These are phyloP conservation scores for Psidium friedrichsthalianum DNA, from an alignment of 345 rosid genomes.

Conservation along the genomic window DNA sequence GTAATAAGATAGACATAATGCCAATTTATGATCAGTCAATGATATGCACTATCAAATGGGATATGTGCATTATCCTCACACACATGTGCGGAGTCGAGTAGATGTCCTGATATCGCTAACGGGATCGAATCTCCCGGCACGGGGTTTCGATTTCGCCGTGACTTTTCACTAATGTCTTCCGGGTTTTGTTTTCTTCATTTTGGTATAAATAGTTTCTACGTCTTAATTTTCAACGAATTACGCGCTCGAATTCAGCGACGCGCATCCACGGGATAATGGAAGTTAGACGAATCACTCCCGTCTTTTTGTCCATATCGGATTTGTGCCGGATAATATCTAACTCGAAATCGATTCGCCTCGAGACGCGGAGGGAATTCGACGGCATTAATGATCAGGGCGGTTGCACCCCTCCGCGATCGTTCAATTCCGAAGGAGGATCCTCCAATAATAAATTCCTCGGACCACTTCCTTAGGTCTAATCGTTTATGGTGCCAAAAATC, in stretches of 20 bases:
- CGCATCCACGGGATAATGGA: not conserved
- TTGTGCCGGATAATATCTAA: not conserved
- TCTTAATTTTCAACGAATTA: not conserved
- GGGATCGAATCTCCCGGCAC: too few relatives aligned
- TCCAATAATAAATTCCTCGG: not conserved
- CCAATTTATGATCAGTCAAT: too few relatives aligned
- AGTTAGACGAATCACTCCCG: not conserved
- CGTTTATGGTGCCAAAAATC: not conserved
- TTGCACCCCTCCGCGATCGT: not conserved
- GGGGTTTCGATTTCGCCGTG: not conserved
- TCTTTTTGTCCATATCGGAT: not conserved
- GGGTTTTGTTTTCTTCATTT: not conserved
- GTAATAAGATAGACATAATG: too few relatives aligned
- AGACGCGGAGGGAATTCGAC: not conserved
- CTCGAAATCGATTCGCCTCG: not conserved
- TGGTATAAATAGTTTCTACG: not conserved
- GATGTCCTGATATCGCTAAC: too few relatives aligned
- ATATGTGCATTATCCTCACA: too few relatives aligned
- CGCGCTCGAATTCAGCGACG: rapidly evolving
- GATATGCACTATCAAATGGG: too few relatives aligned
- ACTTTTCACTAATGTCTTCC: not conserved
- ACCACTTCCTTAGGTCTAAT: not conserved
- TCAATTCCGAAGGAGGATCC: not conserved
- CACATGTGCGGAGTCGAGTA: too few relatives aligned
- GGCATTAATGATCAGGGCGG: not conserved